These are phyloP conservation scores for Claviceps arundinis DNA, from an alignment of 2,329 filamentous ascomycete genomes.

Conservation along the genomic window DNA sequence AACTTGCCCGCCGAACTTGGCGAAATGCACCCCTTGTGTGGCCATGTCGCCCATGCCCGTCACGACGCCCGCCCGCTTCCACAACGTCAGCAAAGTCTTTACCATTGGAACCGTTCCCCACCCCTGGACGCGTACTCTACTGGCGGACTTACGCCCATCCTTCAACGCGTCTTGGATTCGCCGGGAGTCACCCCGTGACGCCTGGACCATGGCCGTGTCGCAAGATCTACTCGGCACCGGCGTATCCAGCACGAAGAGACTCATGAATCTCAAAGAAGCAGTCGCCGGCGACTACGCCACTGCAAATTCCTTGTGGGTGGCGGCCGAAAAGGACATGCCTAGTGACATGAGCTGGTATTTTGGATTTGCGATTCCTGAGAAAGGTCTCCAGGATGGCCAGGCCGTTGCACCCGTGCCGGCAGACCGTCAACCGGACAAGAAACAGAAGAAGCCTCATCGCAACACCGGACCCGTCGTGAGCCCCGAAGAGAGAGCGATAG, in stretches of 20 bases:
- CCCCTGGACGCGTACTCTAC: conserved; percentile 66
- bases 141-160: conserved; percentile 48
- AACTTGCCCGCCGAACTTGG: conserved; percentile 73
- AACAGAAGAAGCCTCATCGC: conserved; percentile 17
- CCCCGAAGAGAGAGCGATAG: conserved; percentile 38
- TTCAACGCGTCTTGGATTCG: conserved; percentile 54
- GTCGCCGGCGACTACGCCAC: conserved; percentile 56
- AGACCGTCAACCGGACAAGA: conserved; percentile 9
- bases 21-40: conserved; percentile 58
- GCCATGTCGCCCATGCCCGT: conserved; percentile 52
- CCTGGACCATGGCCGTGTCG: conserved; percentile 64
- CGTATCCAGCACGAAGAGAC: conserved; percentile 46
- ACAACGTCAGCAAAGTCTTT: conserved; percentile 60
- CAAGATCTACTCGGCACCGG: conserved; percentile 52
- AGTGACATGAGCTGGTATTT: conserved; percentile 80
- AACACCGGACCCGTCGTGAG: conserved; percentile 36
- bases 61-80: conserved; percentile 51
- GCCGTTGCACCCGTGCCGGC: conserved; percentile 14
- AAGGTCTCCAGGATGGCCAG: conserved; percentile 29
- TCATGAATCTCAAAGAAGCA: conserved; percentile 66
- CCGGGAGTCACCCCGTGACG: conserved; percentile 56
- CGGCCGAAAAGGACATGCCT: conserved; percentile 50
- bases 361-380: conserved; percentile 64
- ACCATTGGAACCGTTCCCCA: conserved; percentile 83
- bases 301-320: conserved; percentile 65